phyloP scores from a whole-genome alignment of 2,329 filamentous ascomycete genomes.

The Torrubiella hemipterigena region DNA sequence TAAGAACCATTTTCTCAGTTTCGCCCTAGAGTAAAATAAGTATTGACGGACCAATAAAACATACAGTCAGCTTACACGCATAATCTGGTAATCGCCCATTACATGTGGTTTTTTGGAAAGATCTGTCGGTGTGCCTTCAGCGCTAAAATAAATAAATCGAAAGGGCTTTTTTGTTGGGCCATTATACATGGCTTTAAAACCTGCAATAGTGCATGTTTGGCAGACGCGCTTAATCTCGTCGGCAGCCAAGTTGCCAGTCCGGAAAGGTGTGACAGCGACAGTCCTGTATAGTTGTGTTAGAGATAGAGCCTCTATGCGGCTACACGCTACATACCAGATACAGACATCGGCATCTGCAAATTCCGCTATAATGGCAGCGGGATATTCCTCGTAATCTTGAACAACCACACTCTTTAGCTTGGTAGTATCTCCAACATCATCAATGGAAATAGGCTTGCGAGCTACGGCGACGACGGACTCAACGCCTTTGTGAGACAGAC shows the following conservation, averaged over 20 bases:
- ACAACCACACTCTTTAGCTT: slow-evolving; percentile 21
- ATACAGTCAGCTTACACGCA: slow-evolving; percentile 2
- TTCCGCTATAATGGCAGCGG: slow-evolving; percentile 16
- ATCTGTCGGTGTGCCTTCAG: slow-evolving; percentile 2
- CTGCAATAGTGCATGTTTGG: slow-evolving; percentile 10
- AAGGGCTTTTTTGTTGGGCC: slow-evolving; percentile 8
- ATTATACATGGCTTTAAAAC: slow-evolving; percentile 4
- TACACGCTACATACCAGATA: slow-evolving; percentile 13
- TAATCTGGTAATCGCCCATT: slow-evolving; percentile 3
- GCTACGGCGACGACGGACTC: slow-evolving; percentile 21
- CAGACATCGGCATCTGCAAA: slow-evolving; percentile 21
- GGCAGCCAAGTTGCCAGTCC: slow-evolving; percentile 11
- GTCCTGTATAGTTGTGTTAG: slow-evolving; percentile 1
- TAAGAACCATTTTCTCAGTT: slow-evolving; percentile 2
- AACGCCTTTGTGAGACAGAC: slow-evolving; percentile 15
- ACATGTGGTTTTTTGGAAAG: slow-evolving; percentile 1
- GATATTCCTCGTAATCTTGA: slow-evolving; percentile 19
- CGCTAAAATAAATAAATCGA: slow-evolving; percentile 6
- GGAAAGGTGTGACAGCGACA: slow-evolving; percentile 5
- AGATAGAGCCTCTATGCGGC: background rate
- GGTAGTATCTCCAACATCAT: slow-evolving; percentile 10
- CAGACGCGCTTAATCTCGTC: slow-evolving; percentile 22
- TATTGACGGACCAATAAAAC: background rate
- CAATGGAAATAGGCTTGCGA: slow-evolving; percentile 14
- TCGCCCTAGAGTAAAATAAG: slow-evolving; percentile 2